A percentile compares a stretch with the other conserved stretches of the same genome.
Conservation (phyloP, 306 rosid genomes). For the Citrullus mucosospermus region DNA sequence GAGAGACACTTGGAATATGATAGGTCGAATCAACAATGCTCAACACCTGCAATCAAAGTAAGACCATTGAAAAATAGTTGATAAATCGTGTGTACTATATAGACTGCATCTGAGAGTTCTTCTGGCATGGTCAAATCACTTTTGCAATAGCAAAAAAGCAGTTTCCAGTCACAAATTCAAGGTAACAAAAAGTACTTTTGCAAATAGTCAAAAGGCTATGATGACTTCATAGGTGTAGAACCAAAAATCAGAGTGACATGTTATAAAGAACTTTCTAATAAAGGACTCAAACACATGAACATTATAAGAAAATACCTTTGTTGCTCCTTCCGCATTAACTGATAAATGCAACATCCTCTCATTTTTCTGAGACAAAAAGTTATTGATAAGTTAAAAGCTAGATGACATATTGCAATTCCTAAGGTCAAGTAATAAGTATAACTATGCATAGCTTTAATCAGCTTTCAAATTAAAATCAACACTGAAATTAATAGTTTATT, state of each 20-base stretch:
- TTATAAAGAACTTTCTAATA: background rate
- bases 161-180: background rate
- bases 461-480: no score
- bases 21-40: constrained; percentile 66
- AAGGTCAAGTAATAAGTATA: constrained; percentile 1
- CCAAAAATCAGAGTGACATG: background rate
- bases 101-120: background rate
- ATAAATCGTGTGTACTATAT: background rate
- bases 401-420: background rate
- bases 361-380: constrained; percentile 51
- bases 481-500: background rate
- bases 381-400: constrained; percentile 13
- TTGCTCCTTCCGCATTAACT: constrained; percentile 91
- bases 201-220: background rate
- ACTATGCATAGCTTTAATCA: background rate
- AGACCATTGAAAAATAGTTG: background rate
- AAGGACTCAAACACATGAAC: background rate
- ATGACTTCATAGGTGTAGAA: background rate
- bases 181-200: background rate
- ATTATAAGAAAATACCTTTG: constrained; percentile 47
- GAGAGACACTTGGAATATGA: constrained; percentile 33
- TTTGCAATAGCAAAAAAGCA: background rate
- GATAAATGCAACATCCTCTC: constrained; percentile 69
- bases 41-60: constrained; percentile 48
- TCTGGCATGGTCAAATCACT: background rate